phyloP scores from a whole-genome alignment of 495 filamentous ascomycete species.

The Penicillium coprophilum region DNA sequence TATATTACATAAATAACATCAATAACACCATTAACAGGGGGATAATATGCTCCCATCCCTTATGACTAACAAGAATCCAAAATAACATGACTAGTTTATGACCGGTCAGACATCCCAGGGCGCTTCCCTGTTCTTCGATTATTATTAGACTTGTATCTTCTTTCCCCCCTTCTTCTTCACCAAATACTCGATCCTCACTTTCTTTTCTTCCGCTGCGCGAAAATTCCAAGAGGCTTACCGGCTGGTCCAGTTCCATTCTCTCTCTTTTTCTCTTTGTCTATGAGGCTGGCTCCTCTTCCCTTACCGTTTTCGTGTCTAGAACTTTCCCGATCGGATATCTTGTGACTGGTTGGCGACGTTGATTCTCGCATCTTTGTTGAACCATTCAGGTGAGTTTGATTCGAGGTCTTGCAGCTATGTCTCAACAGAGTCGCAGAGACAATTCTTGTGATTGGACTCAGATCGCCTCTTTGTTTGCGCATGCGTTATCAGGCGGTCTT shows the following conservation, averaged over 20 bases:
- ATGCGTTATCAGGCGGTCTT: constrained; percentile 18
- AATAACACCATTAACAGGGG: neutral
- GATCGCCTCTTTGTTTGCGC: constrained; percentile 19
- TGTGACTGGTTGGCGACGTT: constrained; percentile 10
- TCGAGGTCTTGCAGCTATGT: constrained; percentile 12
- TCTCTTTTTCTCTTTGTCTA: constrained; percentile 33
- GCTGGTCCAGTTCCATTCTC: constrained; percentile 48
- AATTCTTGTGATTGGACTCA: constrained; percentile 9
- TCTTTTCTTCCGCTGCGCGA: constrained; percentile 45
- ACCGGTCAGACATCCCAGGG: constrained; percentile 11
- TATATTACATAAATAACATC: neutral
- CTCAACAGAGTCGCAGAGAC: constrained; percentile 6
- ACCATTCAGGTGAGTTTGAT: constrained; percentile 13
- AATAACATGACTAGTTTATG: constrained; percentile 14
- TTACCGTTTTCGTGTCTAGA: constrained; percentile 18
- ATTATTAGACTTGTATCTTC: constrained; percentile 28
- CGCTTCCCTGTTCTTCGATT: constrained; percentile 17
- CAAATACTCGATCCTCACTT: constrained; percentile 21
- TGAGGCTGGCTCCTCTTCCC: constrained; percentile 46
- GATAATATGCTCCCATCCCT: neutral
- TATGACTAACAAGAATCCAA: constrained; percentile 6
- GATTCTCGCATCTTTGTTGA: constrained; percentile 6
- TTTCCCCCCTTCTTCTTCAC: constrained; percentile 18
- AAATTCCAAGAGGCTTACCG: constrained; percentile 37
- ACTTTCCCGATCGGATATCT: neutral